These are phyloP conservation scores for Psilocybe mexicana DNA, from an alignment of 1,284 basidiomycete genomes.

Conservation along the genomic window DNA sequence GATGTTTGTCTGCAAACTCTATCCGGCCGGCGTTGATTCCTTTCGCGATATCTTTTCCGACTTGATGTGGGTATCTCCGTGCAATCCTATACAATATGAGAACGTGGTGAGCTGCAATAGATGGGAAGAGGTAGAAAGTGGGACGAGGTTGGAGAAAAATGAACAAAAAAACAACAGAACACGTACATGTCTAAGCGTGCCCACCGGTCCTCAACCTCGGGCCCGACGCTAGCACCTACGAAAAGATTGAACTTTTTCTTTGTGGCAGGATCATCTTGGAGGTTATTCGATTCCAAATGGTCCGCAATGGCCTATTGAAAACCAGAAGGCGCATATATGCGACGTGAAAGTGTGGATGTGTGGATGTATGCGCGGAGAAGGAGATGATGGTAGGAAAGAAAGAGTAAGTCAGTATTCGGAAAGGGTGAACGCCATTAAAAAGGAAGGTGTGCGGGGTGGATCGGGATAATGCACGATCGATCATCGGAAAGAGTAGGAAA, in stretches of 20 bases:
- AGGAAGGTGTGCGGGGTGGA: too few species aligned
- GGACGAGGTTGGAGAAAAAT: neutral
- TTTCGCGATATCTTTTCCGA: slow-evolving; percentile 50
- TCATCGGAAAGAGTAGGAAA: too few species aligned
- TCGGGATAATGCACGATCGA: too few species aligned
- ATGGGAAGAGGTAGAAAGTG: too few species aligned
- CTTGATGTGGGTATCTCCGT: slow-evolving; percentile 50
- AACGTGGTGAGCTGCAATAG: neutral
- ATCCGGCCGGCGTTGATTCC: slow-evolving; percentile 52
- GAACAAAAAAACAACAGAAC: neutral
- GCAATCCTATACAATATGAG: slow-evolving; percentile 38
- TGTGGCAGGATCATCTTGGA: slow-evolving; percentile 42
- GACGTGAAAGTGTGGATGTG: neutral
- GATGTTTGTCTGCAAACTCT: slow-evolving; percentile 46
- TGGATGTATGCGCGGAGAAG: too few species aligned
- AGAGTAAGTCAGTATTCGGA: too few species aligned
- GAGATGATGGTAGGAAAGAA: too few species aligned
- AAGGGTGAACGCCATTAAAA: too few species aligned
- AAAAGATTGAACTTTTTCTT: slow-evolving; percentile 53
- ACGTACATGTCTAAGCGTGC: slow-evolving; percentile 44
- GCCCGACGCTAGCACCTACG: slow-evolving; percentile 50
- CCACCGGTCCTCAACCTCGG: slow-evolving; percentile 51
- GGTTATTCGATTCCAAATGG: slow-evolving; percentile 44
- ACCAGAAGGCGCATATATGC: neutral
- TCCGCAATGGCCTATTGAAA: slow-evolving; percentile 46